A percentile compares a stretch with the other conserved stretches of the same genome.
Evolutionary conservation across 1,284 basidiomycete genomes (phyloP).

Genomic region (Heterobasidion irregulare): DNA sequence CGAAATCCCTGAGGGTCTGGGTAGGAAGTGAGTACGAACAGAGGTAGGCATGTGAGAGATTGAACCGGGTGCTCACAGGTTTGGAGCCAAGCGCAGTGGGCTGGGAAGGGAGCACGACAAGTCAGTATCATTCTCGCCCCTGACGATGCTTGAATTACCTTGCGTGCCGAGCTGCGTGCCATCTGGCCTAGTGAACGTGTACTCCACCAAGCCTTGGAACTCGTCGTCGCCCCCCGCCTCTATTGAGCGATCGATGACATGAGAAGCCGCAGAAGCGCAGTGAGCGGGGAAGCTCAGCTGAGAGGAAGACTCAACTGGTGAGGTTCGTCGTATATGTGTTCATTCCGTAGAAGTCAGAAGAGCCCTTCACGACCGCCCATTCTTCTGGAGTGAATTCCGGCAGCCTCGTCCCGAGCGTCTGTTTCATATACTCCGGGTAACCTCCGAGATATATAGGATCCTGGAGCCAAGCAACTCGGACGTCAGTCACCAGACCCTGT

Average conservation of each 20-base stretch:
- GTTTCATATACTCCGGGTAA: conserved; percentile 57
- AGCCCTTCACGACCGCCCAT: conserved; percentile 51
- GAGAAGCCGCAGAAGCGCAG: not conserved
- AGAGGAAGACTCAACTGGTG: conserved; percentile 35
- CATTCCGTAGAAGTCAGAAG: conserved; percentile 65
- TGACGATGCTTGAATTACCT: conserved; percentile 29
- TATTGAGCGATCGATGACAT: conserved; percentile 13
- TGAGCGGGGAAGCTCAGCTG: not conserved
- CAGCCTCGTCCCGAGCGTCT: conserved; percentile 55
- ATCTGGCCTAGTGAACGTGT: conserved; percentile 54
- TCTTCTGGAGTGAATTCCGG: conserved; percentile 61
- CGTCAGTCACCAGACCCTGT: not conserved
- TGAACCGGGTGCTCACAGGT: conserved; percentile 33
- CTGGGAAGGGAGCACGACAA: conserved; percentile 19
- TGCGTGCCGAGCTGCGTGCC: conserved; percentile 63
- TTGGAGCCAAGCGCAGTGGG: conserved; percentile 57
- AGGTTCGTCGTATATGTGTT: conserved; percentile 72
- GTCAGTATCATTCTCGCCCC: not conserved
- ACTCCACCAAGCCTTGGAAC: conserved; percentile 54
- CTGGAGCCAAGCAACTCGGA: conserved; percentile 20
- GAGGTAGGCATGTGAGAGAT: not conserved
- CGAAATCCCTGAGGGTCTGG: conserved; percentile 55
- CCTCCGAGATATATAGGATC: conserved; percentile 70
- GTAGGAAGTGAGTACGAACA: conserved; percentile 7
- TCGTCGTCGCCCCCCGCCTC: conserved; percentile 57